Base-by-base conservation (phyloP, 2,329 filamentous ascomycete genomes). In the Fusarium nanum region DNA sequence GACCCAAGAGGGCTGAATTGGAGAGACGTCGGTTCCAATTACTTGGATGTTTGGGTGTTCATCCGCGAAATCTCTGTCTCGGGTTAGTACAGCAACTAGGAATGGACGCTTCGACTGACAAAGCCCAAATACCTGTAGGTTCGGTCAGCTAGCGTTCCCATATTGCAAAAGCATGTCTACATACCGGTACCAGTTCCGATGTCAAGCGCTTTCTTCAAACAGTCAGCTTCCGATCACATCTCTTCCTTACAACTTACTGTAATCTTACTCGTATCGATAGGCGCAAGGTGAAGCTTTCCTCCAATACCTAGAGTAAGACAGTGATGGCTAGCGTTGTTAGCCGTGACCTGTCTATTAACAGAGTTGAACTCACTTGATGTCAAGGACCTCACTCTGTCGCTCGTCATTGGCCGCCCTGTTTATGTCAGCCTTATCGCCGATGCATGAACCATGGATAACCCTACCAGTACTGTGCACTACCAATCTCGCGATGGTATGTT, bases 391-490 rank as follows among this genome's bases (percentile, higher is more conserved):
- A 11, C 59, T 64, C 6, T 64, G 60, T 18, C 25, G 32, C 9
- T 64, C 60, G 30, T 64, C 60, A 2, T 64, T 64, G 13, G 60
- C 23, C 13, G 37, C 60, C 60, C 60, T 63, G 6, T 6, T 7
- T 0, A 3, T 0, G 28, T 64, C 4, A 64, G 60, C 42, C 6
- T 14, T 40, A 2, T 40, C 13, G 1, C 6, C 16, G 13, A 23
- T n/a, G 4, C 13, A 11, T 6, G 4, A 47, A 12, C 27, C 6
- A 14, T 8, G 14, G 4, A 23, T 3, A 10, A 8, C 40, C n/a
- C 30, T 20, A 64, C 60, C 60, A 64, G 18, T 64, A 64, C 16
- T 64, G 60, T 5, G 60, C 60, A n/a, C 22, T 64, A 0, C 60
- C 60, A 11, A 64, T 64, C 4, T 64, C 60, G 0, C 49, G 37